phyloP scores from a whole-genome alignment of 202 grass and related monocot genomes.

The Sporobolus alterniflorus region DNA sequence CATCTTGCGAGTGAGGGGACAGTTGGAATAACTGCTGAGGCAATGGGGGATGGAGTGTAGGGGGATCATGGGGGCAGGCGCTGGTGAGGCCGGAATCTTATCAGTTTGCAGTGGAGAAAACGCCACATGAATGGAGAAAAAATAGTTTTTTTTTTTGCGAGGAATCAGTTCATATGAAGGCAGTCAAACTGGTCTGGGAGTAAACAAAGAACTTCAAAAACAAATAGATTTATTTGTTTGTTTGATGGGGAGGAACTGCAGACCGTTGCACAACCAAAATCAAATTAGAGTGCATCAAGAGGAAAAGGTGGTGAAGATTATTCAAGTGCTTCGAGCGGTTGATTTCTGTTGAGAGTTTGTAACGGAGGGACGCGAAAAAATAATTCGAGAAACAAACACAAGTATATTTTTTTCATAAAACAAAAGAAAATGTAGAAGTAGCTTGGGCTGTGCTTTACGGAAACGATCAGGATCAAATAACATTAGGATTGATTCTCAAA shows the following conservation, averaged over 20 bases:
- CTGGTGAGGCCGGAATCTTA: constrained; percentile 68
- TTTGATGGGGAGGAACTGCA: neutral
- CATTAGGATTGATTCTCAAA: neutral
- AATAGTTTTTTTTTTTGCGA: constrained; percentile 2
- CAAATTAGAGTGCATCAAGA: neutral
- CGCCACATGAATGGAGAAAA: constrained; percentile 24
- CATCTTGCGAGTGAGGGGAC: constrained; percentile 70
- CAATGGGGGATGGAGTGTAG: constrained; percentile 65
- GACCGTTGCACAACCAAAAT: constrained; percentile 3
- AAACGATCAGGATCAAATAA: neutral
- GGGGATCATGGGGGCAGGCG: constrained; percentile 78
- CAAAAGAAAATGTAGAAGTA: neutral
- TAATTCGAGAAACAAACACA: neutral
- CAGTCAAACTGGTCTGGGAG: constrained; percentile 31
- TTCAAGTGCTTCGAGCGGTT: neutral
- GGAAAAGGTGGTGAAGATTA: neutral
- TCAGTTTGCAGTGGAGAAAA: constrained; percentile 42
- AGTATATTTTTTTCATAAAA: neutral
- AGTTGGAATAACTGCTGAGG: constrained; percentile 74
- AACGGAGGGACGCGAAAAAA: neutral
- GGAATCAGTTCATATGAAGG: constrained; percentile 47
- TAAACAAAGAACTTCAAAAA: constrained; percentile 23
- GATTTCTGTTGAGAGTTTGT: neutral
- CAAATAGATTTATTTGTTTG: neutral
- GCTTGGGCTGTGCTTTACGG: neutral